Conservation (phyloP, 495 filamentous ascomycete species). For the Podospora anserina region DNA sequence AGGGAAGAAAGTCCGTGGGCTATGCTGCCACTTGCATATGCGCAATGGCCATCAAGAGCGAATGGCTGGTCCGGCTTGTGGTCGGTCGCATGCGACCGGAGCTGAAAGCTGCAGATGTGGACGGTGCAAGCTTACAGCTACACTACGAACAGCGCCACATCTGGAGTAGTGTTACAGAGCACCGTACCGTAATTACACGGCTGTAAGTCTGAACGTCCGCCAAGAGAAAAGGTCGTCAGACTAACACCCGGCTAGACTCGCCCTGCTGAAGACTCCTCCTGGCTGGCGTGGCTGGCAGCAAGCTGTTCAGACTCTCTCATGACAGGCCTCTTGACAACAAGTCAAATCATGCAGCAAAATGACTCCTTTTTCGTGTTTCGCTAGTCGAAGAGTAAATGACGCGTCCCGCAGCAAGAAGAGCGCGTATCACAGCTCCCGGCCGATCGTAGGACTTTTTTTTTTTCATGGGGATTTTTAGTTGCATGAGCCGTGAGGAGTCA, state of each 20-base stretch:
- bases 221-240: constrained; percentile 14
- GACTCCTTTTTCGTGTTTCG: constrained; percentile 5
- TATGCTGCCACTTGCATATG: constrained; percentile 49
- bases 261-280: constrained; percentile 1
- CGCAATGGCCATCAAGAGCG: constrained; percentile 31
- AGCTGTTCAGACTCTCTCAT: not conserved
- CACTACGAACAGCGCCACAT: constrained; percentile 38
- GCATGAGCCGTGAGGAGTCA: constrained; percentile 12
- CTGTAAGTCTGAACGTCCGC: not conserved
- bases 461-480: not conserved
- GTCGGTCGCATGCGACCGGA: constrained; percentile 31
- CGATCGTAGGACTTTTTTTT: constrained; percentile 10
- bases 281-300: not conserved
- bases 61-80: constrained; percentile 28
- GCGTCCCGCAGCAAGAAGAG: constrained; percentile 10
- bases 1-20: constrained; percentile 30
- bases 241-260: constrained; percentile 11
- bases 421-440: constrained; percentile 13
- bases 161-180: constrained; percentile 12
- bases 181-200: constrained; percentile 9
- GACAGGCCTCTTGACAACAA: constrained; percentile 3
- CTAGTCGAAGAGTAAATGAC: constrained; percentile 6
- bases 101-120: constrained; percentile 48
- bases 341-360: not conserved
- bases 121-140: constrained; percentile 13